phyloP scores from a whole-genome alignment of 2,329 filamentous ascomycete genomes.

The Ophiocordyceps polyrhachis-furcata region DNA sequence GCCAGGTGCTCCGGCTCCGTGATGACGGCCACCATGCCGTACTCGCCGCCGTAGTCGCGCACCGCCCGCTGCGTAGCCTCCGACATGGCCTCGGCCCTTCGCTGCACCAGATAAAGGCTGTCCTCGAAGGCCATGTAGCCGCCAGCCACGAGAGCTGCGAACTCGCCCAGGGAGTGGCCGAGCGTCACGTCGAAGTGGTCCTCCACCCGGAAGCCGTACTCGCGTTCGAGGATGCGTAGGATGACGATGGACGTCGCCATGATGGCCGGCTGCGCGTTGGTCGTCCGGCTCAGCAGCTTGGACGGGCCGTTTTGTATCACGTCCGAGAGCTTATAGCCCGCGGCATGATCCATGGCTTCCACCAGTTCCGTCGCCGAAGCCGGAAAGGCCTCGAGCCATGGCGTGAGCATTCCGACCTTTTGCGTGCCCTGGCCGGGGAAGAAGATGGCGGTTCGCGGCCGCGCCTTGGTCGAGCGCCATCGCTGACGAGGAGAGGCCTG shows the following conservation, averaged over 20 bases:
- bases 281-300: slow-evolving; percentile 56
- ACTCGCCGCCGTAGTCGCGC: slow-evolving; percentile 54
- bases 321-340: slow-evolving; percentile 56
- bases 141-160: slow-evolving; percentile 72
- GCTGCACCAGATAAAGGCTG: slow-evolving; percentile 57
- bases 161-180: slow-evolving; percentile 85
- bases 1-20: slow-evolving; percentile 65
- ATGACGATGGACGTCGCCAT: slow-evolving; percentile 91
- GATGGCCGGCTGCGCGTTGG: slow-evolving; percentile 85
- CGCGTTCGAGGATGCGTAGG: slow-evolving; percentile 65
- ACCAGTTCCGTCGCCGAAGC: slow-evolving; percentile 55
- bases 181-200: slow-evolving; percentile 65
- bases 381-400: slow-evolving; percentile 79
- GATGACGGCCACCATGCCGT: slow-evolving; percentile 87
- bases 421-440: slow-evolving; percentile 69
- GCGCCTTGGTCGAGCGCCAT: slow-evolving; percentile 6
- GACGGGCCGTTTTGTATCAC: slow-evolving; percentile 70
- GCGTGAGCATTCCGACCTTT: slow-evolving; percentile 67
- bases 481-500: slow-evolving; percentile 10
- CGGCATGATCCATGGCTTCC: slow-evolving; percentile 65
- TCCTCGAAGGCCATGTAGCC: slow-evolving; percentile 64
- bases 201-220: slow-evolving; percentile 58
- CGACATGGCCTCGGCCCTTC: slow-evolving; percentile 68
- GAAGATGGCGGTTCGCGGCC: slow-evolving; percentile 38
- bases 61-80: slow-evolving; percentile 50